Percentiles rank a stretch among this genome's conserved stretches.
These are phyloP conservation scores for Auriculariales sp. DNA, from an alignment of 768 basidiomycete genomes.

Conservation along the genomic window DNA sequence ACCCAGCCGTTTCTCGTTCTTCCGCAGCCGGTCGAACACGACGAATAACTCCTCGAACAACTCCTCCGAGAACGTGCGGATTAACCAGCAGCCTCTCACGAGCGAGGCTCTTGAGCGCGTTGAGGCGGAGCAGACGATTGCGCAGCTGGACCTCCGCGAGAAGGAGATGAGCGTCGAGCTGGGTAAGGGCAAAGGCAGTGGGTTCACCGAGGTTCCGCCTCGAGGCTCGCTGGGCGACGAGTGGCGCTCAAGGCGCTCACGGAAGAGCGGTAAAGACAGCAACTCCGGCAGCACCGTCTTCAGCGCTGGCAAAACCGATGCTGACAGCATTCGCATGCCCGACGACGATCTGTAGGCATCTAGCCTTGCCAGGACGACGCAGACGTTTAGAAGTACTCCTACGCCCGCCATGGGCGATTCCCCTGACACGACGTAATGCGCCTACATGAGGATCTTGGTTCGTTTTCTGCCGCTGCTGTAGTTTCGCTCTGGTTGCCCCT, in stretches of 20 bases:
- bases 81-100: constrained; percentile 31
- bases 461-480: constrained; percentile 9
- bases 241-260: constrained; percentile 36
- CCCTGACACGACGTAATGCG: no score
- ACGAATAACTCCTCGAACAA: constrained; percentile 27
- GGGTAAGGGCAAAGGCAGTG: constrained; percentile 54
- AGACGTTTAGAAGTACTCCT: no score
- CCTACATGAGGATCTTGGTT: no score
- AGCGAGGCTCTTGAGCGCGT: constrained; percentile 66
- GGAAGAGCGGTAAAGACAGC: constrained; percentile 41
- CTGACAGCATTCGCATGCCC: constrained; percentile 23
- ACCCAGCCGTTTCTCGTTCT: constrained; percentile 52
- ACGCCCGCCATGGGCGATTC: no score
- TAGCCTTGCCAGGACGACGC: no score
- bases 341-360: no score
- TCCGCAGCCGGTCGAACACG: constrained; percentile 35
- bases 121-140: constrained; percentile 62
- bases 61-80: constrained; percentile 27
- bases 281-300: constrained; percentile 69
- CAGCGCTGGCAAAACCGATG: constrained; percentile 71
- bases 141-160: constrained; percentile 70
- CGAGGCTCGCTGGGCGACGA: constrained; percentile 25
- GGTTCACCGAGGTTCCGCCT: constrained; percentile 62
- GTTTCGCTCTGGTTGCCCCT: constrained; percentile 13
- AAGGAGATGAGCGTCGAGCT: constrained; percentile 57